Base-by-base conservation (phyloP, 257 asterid genomes). In the Lithospermum erythrorhizon region DNA sequence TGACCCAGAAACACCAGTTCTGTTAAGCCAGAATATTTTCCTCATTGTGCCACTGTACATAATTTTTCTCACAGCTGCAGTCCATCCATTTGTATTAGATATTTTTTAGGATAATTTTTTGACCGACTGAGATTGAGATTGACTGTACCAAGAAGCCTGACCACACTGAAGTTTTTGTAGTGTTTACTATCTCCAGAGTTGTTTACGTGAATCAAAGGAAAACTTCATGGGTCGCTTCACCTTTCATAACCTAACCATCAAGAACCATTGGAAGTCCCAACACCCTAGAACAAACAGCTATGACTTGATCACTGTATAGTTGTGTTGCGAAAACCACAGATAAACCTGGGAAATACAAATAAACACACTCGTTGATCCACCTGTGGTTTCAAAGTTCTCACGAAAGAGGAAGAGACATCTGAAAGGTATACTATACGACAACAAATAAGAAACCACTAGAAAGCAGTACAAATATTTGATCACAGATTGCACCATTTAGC, bases 11-110 rank as follows among this genome's bases (percentile, higher is more conserved):
- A 65, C 52, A 13, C 76, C 72, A 9, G 85, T 55, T 72, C 72
- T 80, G 65, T 59, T 72, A 62, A 89, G 79, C 53, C 99, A 94
- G 24, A 81, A 72, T 19, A 84, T 74, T 65, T 93, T 81, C 84
- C 97, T 84, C 84, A 93, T 82, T 30, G 99, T 78, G 64, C 79
- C 89, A 84, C 96, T 83, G 49, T 80, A 82, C 74, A 89, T 72
- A 54, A 77, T 79, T 70, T 91, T 86, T 68, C 88, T 89, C 69
- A 93, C 76, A 70, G 81, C 77, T 58, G 48, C 22, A 79, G 85
- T 77, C 89, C 94, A 93, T 24, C 77, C 80, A 65, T 83, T 74
- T 9, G 73, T 9, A 41, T 62, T 62, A 27, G 37, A 27, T 21
- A 64, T 70, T 11, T 60, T 51, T 60, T 68, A 6, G 53, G 47